A percentile compares a stretch with the other conserved stretches of the same genome.
These are phyloP conservation scores for Linum lewisii DNA, from an alignment of 345 rosid species.

Conservation along the genomic window DNA sequence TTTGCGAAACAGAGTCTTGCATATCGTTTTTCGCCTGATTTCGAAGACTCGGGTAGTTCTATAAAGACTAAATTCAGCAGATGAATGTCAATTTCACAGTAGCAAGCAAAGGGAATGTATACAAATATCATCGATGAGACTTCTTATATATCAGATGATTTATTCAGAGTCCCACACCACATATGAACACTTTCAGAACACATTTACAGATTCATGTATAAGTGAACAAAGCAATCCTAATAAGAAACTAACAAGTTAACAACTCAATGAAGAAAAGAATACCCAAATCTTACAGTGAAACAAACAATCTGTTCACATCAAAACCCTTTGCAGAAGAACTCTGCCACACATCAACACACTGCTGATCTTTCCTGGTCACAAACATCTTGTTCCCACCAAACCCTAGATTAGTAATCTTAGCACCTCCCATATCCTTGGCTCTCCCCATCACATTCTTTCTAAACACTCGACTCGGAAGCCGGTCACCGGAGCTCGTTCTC, in stretches of 20 bases:
- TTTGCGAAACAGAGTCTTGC: too few relatives aligned
- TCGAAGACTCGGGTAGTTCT: too few relatives aligned
- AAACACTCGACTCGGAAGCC: constrained; percentile 41
- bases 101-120: too few relatives aligned
- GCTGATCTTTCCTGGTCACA: constrained; percentile 57
- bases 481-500: constrained; percentile 19
- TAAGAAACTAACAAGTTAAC: not conserved
- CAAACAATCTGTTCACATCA: not conserved
- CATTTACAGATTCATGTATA: not conserved
- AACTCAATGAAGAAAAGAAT: not conserved
- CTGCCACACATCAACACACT: constrained; percentile 83
- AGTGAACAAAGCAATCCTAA: not conserved
- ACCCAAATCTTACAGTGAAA: not conserved
- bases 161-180: not conserved
- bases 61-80: too few relatives aligned
- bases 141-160: too few relatives aligned
- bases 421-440: constrained; percentile 42
- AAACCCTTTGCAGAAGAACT: constrained; percentile 27
- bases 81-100: too few relatives aligned
- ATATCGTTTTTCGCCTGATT: too few relatives aligned
- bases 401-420: constrained; percentile 47
- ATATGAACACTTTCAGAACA: not conserved
- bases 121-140: too few relatives aligned
- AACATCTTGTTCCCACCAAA: constrained; percentile 91
- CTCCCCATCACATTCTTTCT: constrained; percentile 66